These are phyloP conservation scores for Nitzschia sp. DNA, from an alignment of 108 stramenopile genomes.

Conservation along the genomic window DNA sequence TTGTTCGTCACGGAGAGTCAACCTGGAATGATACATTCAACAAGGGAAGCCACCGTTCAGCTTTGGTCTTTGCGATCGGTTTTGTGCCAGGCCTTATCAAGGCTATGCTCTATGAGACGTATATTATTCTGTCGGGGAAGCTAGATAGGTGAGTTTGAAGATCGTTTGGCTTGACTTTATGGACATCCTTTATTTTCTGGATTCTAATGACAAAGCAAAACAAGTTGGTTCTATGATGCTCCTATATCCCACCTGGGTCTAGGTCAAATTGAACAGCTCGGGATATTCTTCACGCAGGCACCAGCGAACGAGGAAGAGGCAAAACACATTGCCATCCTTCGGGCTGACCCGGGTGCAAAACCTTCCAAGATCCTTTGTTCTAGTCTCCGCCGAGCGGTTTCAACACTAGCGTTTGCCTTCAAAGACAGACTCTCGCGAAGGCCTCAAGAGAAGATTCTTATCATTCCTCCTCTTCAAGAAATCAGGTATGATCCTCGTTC, in stretches of 20 bases:
- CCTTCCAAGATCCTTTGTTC: conserved; percentile 75
- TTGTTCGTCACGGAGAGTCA: conserved; percentile 88
- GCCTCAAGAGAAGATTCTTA: conserved; percentile 64
- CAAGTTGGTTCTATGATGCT: conserved; percentile 87
- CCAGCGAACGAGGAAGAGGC: conserved; percentile 24
- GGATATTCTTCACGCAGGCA: conserved; percentile 58
- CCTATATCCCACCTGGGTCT: conserved; percentile 73
- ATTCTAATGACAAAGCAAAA: too few relatives aligned
- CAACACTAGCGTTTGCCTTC: conserved; percentile 82
- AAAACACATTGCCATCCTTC: conserved; percentile 35
- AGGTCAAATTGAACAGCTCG: conserved; percentile 63
- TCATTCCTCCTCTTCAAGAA: conserved; percentile 84
- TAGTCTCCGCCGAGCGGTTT: conserved; percentile 83
- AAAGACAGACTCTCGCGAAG: conserved; percentile 59
- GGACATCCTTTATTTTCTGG: neutral
- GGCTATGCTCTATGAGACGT: conserved; percentile 64
- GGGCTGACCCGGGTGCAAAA: conserved; percentile 45
- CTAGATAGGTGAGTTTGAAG: conserved; percentile 62
- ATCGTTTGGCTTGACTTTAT: neutral
- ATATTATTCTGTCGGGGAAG: conserved; percentile 76
- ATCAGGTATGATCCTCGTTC: conserved; percentile 43
- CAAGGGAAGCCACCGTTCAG: conserved; percentile 71
- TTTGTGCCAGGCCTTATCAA: conserved; percentile 84
- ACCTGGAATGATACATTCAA: conserved; percentile 91
- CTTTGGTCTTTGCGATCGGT: conserved; percentile 56